Evolutionary conservation across 2,329 filamentous ascomycete genomes (phyloP).

Genomic region (Myriosclerotinia duriaeana): DNA sequence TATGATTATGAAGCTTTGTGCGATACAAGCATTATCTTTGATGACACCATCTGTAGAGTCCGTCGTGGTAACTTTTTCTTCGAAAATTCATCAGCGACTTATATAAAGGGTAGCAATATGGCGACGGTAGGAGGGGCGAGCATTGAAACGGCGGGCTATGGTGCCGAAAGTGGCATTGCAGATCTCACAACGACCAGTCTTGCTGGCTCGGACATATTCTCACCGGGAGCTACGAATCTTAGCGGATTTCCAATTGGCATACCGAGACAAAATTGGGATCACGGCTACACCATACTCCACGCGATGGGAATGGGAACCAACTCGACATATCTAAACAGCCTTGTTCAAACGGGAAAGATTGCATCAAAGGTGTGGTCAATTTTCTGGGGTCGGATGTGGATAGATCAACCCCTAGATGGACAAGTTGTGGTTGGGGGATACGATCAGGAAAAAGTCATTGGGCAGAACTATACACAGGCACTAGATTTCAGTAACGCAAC

Average conservation of each 20-base stretch:
- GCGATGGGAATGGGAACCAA: constrained; percentile 9
- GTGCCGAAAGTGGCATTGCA: not conserved
- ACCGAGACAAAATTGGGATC: constrained; percentile 9
- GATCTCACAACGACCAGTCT: constrained; percentile 3
- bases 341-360: not conserved
- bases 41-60: not conserved
- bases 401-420: constrained; percentile 4
- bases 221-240: not conserved
- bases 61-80: not conserved
- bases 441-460: constrained; percentile 13
- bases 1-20: constrained; percentile 4
- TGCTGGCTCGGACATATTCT: not conserved
- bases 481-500: constrained; percentile 4
- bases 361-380: constrained; percentile 15
- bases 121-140: not conserved
- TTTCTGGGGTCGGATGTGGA: constrained; percentile 19
- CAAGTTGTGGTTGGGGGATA: constrained; percentile 9
- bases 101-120: not conserved
- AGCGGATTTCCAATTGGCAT: constrained; percentile 10
- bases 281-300: constrained; percentile 15
- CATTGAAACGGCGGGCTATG: not conserved
- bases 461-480: constrained; percentile 11
- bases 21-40: not conserved
- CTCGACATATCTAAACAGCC: not conserved
- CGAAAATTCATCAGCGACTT: not conserved